phyloP scores from a whole-genome alignment of 2,329 filamentous ascomycete species.

The Cercospora sesami region DNA sequence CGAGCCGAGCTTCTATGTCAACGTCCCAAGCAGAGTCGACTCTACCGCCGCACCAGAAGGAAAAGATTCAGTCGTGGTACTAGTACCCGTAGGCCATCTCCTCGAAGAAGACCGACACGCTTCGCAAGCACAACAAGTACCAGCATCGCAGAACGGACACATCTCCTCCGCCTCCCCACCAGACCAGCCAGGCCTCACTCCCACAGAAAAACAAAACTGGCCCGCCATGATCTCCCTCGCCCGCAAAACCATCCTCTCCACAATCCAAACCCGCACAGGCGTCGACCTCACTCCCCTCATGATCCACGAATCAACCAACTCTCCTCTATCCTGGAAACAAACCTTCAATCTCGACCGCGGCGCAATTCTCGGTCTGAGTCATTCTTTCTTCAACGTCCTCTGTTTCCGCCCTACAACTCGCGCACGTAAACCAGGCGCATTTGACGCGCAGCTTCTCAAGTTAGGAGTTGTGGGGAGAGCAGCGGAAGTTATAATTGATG shows the following conservation, averaged over 20 bases:
- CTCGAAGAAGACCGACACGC: slow-evolving; percentile 35
- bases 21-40: slow-evolving; percentile 71
- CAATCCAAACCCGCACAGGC: slow-evolving; percentile 61
- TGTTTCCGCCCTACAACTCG: slow-evolving; percentile 64
- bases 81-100: slow-evolving; percentile 72
- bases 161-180: slow-evolving; percentile 34
- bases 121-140: slow-evolving; percentile 33
- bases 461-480: slow-evolving; percentile 32
- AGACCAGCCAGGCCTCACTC: slow-evolving; percentile 39
- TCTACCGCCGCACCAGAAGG: slow-evolving; percentile 64
- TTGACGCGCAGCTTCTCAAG: slow-evolving; percentile 38
- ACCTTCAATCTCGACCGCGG: slow-evolving; percentile 74
- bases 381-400: slow-evolving; percentile 73
- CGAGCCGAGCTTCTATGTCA: slow-evolving; percentile 74
- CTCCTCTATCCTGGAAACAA: slow-evolving; percentile 63
- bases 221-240: slow-evolving; percentile 59
- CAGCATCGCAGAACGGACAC: slow-evolving; percentile 12
- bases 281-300: slow-evolving; percentile 55
- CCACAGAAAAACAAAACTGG: slow-evolving; percentile 59
- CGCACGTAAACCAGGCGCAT: slow-evolving; percentile 50
- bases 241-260: slow-evolving; percentile 60
- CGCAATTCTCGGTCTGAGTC: slow-evolving; percentile 69
- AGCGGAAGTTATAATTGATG: slow-evolving; percentile 32
- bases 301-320: slow-evolving; percentile 64
- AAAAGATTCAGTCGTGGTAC: slow-evolving; percentile 66